These are phyloP conservation scores for Globisporangium middletonii DNA, from an alignment of 352 stramenopile genomes.

Conservation along the genomic window DNA sequence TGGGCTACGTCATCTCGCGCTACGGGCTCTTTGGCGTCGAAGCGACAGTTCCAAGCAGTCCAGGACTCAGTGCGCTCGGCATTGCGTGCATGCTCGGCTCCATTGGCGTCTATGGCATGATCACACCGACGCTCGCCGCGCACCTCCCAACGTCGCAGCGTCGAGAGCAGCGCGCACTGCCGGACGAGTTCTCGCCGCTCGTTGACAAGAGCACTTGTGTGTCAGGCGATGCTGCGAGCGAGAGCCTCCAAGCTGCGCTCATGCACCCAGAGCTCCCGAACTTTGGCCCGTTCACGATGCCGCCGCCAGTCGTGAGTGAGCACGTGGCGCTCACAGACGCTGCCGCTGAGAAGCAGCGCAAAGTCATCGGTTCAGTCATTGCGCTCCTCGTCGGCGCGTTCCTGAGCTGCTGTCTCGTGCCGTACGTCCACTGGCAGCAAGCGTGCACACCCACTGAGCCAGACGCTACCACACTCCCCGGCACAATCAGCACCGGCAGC, in stretches of 20 bases:
- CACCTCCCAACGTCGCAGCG: neutral
- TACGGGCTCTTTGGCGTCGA: constrained; percentile 64
- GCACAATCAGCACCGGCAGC: neutral
- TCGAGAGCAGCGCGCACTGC: neutral
- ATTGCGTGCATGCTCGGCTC: constrained; percentile 78
- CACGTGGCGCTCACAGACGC: constrained; percentile 49
- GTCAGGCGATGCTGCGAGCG: neutral
- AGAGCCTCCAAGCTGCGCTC: constrained; percentile 50
- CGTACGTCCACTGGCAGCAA: constrained; percentile 74
- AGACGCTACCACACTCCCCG: constrained; percentile 3
- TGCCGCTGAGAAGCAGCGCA: constrained; percentile 44
- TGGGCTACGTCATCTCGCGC: constrained; percentile 75
- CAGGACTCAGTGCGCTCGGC: constrained; percentile 47
- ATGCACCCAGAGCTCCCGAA: constrained; percentile 75
- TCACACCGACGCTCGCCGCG: constrained; percentile 53
- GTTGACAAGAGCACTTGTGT: neutral
- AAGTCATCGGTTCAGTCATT: constrained; percentile 53
- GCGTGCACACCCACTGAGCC: constrained; percentile 28
- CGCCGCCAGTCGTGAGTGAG: constrained; percentile 41
- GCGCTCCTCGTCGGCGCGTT: constrained; percentile 65
- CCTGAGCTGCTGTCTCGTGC: constrained; percentile 70
- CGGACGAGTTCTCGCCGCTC: constrained; percentile 32
- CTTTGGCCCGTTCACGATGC: constrained; percentile 77
- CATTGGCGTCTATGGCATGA: constrained; percentile 73
- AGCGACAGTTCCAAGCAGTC: constrained; percentile 53